Evolutionary conservation across 192 early-diverging fungal species (phyloP).

Genomic region (Endogone sp.): DNA sequence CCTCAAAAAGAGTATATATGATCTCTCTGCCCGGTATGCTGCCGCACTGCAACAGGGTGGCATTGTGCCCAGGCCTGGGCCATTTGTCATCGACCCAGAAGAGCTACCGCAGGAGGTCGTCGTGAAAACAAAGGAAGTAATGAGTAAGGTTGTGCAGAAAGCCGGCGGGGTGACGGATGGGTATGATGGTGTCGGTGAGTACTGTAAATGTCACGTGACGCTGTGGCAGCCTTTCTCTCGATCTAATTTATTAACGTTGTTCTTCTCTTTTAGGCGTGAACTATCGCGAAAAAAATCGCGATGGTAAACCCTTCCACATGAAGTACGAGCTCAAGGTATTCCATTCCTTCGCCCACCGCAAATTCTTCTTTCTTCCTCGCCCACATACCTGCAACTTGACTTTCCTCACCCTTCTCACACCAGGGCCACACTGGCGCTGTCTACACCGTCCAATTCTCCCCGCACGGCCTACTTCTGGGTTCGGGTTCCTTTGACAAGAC

Average conservation of each 20-base stretch:
- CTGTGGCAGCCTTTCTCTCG: too few relatives aligned
- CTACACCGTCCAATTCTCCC: conserved; percentile 87
- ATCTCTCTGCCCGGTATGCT: conserved; percentile 71
- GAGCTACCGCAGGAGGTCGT: conserved; percentile 14
- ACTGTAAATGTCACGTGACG: too few relatives aligned
- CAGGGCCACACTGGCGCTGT: conserved; percentile 89
- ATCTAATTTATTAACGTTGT: too few relatives aligned
- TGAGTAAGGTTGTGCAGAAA: conserved; percentile 25
- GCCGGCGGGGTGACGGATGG: conserved; percentile 18
- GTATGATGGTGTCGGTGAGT: neutral
- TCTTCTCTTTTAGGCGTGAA: neutral
- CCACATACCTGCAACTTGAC: neutral
- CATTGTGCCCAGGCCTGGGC: conserved; percentile 26
- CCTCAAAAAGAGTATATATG: conserved; percentile 81
- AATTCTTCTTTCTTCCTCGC: neutral
- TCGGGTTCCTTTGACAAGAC: conserved; percentile 96
- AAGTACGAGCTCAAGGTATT: conserved; percentile 65
- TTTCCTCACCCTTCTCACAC: conserved; percentile 5
- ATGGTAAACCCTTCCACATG: conserved; percentile 52
- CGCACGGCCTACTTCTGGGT: conserved; percentile 72
- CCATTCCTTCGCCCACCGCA: neutral
- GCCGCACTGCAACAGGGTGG: conserved; percentile 29
- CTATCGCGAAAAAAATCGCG: conserved; percentile 33
- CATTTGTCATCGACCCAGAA: conserved; percentile 42
- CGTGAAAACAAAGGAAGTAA: conserved; percentile 27